phyloP scores from a whole-genome alignment of 371 early-diverging fungal species.

The Haplosporangium sp. region DNA sequence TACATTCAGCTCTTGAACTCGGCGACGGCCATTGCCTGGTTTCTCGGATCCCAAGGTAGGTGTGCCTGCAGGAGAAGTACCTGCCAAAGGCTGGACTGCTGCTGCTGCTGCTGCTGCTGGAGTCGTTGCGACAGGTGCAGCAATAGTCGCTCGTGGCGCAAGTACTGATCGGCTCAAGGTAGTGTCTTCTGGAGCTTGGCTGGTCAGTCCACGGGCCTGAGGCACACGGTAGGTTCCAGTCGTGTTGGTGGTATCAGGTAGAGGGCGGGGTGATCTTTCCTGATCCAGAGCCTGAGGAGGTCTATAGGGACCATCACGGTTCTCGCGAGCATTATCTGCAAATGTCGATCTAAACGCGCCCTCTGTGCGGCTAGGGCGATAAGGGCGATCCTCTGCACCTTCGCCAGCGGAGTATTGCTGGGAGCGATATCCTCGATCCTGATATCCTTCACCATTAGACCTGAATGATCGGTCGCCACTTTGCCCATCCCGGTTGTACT shows the following conservation, averaged over 20 bases:
- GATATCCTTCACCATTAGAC: slow-evolving; percentile 33
- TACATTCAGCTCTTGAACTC: slow-evolving; percentile 48
- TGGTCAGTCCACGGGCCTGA: slow-evolving; percentile 29
- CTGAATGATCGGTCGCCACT: slow-evolving; percentile 40
- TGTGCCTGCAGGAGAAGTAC: slow-evolving; percentile 32
- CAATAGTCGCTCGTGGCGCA: slow-evolving; percentile 38
- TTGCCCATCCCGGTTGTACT: slow-evolving; percentile 40
- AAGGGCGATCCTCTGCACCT: slow-evolving; percentile 31
- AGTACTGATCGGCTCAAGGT: slow-evolving; percentile 37
- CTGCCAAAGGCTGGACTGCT: slow-evolving; percentile 5
- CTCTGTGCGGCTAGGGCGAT: slow-evolving; percentile 26
- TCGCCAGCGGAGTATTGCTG: slow-evolving; percentile 26
- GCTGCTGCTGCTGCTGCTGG: slow-evolving; percentile 15
- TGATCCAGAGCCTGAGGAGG: slow-evolving; percentile 49
- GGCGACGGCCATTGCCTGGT: slow-evolving; percentile 30
- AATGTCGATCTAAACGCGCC: slow-evolving; percentile 34
- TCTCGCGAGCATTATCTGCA: slow-evolving; percentile 40
- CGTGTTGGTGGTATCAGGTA: slow-evolving; percentile 21
- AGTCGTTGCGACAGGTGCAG: slow-evolving; percentile 5
- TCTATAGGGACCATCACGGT: slow-evolving; percentile 51
- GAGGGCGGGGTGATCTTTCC: slow-evolving; percentile 27
- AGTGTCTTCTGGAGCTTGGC: slow-evolving; percentile 24
- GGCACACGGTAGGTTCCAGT: slow-evolving; percentile 50
- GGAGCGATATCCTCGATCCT: slow-evolving; percentile 41
- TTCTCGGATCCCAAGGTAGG: slow-evolving; percentile 47